Conservation (phyloP, 2,329 filamentous ascomycete genomes). For the Xylaria sp. region DNA sequence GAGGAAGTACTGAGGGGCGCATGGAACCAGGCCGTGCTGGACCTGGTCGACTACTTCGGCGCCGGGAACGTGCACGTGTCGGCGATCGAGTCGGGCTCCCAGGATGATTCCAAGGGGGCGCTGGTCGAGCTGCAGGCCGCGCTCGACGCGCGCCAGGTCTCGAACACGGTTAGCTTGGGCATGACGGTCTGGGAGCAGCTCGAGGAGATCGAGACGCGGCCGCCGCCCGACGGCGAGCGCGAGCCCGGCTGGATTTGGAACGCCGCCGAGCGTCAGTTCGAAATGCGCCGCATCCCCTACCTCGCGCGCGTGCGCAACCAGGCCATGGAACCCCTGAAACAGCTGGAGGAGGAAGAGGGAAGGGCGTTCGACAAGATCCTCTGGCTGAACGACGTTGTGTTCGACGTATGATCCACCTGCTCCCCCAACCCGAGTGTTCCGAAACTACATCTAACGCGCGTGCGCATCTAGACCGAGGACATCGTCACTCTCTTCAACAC, state of each 20-base stretch:
- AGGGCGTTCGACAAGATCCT: conserved; percentile 57
- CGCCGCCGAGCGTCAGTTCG: conserved; percentile 52
- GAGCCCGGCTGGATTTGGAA: conserved; percentile 64
- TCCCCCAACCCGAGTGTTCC: conserved; percentile 6
- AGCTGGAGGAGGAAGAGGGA: conserved; percentile 51
- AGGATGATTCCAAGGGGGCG: conserved; percentile 66
- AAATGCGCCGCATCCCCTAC: conserved; percentile 69
- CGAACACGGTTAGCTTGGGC: conserved; percentile 60
- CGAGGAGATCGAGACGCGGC: conserved; percentile 53
- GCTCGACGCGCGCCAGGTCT: conserved; percentile 54
- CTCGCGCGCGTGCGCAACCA: conserved; percentile 66
- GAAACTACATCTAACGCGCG: conserved; percentile 26
- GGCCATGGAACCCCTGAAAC: conserved; percentile 60
- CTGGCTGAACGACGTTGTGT: conserved; percentile 65
- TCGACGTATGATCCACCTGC: conserved; percentile 49
- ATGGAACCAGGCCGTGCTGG: conserved; percentile 62
- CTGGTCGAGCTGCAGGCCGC: conserved; percentile 58
- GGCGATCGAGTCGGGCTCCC: conserved; percentile 69
- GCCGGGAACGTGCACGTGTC: conserved; percentile 66
- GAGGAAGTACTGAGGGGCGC: conserved; percentile 59
- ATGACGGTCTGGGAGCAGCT: conserved; percentile 55
- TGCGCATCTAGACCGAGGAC: conserved; percentile 42
- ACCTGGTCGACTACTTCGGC: conserved; percentile 59
- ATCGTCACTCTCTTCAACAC: conserved; percentile 57
- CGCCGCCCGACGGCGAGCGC: conserved; percentile 36